Conservation (phyloP, 148 eudicot species). For the Nepenthes mirabilis region DNA sequence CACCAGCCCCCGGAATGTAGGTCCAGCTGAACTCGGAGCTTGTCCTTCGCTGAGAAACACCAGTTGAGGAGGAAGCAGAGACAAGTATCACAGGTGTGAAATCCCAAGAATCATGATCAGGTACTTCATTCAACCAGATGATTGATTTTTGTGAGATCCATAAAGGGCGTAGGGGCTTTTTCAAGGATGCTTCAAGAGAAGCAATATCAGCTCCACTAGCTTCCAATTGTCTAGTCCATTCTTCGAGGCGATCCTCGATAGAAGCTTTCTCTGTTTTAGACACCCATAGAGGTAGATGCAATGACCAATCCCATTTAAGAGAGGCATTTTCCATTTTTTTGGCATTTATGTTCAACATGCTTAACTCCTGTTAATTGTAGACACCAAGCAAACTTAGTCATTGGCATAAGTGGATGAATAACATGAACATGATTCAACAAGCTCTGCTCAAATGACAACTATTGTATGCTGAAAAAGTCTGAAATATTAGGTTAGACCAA, state of each 20-base stretch:
- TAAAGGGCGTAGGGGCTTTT: constrained; percentile 80
- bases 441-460: not conserved
- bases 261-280: constrained; percentile 54
- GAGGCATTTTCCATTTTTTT: constrained; percentile 11
- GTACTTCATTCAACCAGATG: constrained; percentile 95
- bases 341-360: constrained; percentile 6
- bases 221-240: constrained; percentile 52
- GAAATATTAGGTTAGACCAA: not conserved
- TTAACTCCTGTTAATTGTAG: constrained; percentile 20
- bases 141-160: constrained; percentile 88
- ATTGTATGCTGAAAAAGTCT: not conserved
- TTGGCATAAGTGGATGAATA: not conserved
- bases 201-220: constrained; percentile 86
- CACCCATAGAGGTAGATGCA: constrained; percentile 94
- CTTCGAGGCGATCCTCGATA: constrained; percentile 59
- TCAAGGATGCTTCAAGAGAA: constrained; percentile 43
- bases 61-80: constrained; percentile 59
- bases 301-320: constrained; percentile 64
- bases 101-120: constrained; percentile 83
- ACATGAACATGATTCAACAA: not conserved
- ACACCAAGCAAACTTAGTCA: not conserved
- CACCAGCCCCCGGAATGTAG: constrained; percentile 96
- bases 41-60: constrained; percentile 36
- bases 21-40: constrained; percentile 91
- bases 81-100: constrained; percentile 87